phyloP scores from a whole-genome alignment of 257 asterid species.

The Plantago ovata region DNA sequence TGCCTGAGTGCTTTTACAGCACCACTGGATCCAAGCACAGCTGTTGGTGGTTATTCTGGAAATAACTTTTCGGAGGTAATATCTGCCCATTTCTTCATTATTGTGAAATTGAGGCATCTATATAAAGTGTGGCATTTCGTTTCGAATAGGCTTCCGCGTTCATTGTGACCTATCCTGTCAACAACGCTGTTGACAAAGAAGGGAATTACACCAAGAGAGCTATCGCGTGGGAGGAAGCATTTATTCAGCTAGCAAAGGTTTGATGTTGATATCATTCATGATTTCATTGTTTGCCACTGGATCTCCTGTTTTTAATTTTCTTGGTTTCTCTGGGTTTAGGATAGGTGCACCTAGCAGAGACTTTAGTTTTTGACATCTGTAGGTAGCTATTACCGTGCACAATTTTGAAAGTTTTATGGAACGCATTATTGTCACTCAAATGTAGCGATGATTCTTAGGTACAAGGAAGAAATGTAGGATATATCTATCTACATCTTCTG shows the following conservation, averaged over 20 bases:
- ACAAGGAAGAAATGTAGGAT: not conserved
- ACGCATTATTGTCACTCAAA: not conserved
- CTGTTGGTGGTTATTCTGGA: conserved; percentile 93
- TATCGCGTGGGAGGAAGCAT: conserved; percentile 95
- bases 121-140: conserved; percentile 13
- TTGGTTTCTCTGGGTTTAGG: conserved; percentile 2
- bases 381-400: not conserved
- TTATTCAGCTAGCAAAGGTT: conserved; percentile 92
- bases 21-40: conserved; percentile 97
- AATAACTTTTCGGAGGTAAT: conserved; percentile 83
- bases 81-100: conserved; percentile 1
- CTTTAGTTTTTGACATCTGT: not conserved
- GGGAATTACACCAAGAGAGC: conserved; percentile 77
- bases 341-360: not conserved
- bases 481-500: not conserved
- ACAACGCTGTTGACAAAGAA: conserved; percentile 76
- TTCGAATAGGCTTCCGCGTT: conserved; percentile 91
- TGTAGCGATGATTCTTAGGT: not conserved
- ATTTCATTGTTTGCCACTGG: too few species aligned
- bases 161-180: conserved; percentile 90
- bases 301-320: not conserved
- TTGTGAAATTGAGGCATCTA: conserved; percentile 13
- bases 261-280: conserved; percentile 4
- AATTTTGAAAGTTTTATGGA: not conserved
- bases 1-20: conserved; percentile 93